Evolutionary conservation across 768 basidiomycete genomes (phyloP).

Genomic region (Mycena alexandri): DNA sequence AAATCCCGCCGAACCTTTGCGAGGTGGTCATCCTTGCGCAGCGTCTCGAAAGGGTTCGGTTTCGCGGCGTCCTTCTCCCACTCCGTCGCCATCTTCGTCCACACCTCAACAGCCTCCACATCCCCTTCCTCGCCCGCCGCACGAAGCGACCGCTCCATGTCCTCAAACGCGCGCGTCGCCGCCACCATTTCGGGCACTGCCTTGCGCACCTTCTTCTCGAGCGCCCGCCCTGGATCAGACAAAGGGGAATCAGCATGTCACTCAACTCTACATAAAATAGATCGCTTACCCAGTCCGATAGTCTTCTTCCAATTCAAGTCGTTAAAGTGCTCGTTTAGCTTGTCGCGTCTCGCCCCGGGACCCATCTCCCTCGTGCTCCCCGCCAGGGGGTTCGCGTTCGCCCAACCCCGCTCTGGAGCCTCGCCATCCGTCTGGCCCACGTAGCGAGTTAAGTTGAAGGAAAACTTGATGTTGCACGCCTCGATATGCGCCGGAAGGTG

Average conservation of each 20-base stretch:
- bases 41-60: not conserved
- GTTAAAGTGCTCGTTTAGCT: conserved; percentile 43
- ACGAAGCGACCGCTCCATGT: not conserved
- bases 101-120: not conserved
- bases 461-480: conserved; percentile 38
- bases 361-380: conserved; percentile 51
- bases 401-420: conserved; percentile 50
- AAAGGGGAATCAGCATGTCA: no score
- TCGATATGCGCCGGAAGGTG: conserved; percentile 44
- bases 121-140: not conserved
- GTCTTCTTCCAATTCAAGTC: conserved; percentile 12
- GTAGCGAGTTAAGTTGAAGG: no score
- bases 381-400: conserved; percentile 42
- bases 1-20: conserved; percentile 35
- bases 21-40: conserved; percentile 12
- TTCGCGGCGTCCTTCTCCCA: not conserved
- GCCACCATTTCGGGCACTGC: conserved; percentile 4
- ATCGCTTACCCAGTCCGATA: not conserved
- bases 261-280: not conserved
- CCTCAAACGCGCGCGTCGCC: not conserved
- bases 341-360: conserved; percentile 44
- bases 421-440: conserved; percentile 20
- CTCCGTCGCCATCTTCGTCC: conserved; percentile 6
- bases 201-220: not conserved
- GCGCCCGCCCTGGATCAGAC: not conserved